Evolutionary conservation across 768 basidiomycete genomes (phyloP).

Genomic region (Boletus vinaceobasis): DNA sequence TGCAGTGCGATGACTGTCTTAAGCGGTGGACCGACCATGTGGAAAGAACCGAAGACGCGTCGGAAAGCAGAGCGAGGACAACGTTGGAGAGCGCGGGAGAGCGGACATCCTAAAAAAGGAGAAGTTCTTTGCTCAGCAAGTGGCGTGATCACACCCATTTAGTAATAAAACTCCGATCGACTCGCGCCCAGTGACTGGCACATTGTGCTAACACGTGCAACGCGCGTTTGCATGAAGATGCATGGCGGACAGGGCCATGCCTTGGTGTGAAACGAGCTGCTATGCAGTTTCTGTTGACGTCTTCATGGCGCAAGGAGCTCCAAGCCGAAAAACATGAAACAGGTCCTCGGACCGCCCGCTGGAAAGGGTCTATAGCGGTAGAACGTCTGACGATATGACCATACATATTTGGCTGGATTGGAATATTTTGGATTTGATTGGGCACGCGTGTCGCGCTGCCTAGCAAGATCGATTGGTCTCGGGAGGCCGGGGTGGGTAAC

Average conservation of each 20-base stretch:
- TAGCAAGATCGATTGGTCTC: conserved; percentile 7
- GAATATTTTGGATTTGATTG: too few species aligned
- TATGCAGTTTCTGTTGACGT: background rate
- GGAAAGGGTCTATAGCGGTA: background rate
- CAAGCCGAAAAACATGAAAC: background rate
- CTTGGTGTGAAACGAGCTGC: background rate
- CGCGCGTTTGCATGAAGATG: background rate
- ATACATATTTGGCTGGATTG: background rate
- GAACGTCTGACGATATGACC: background rate
- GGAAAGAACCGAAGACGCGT: background rate
- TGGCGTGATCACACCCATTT: background rate
- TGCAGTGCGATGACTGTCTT: background rate
- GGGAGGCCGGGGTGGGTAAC: background rate
- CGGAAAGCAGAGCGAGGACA: background rate
- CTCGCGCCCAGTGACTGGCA: conserved; percentile 9
- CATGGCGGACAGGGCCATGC: conserved; percentile 8
- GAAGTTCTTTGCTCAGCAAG: background rate
- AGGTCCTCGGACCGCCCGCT: conserved; percentile 6
- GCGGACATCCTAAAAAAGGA: background rate
- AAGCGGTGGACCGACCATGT: background rate
- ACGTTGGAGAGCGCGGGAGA: background rate
- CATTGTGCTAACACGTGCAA: background rate
- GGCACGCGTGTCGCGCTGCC: background rate
- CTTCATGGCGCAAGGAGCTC: background rate
- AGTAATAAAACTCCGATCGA: background rate